These are phyloP conservation scores for Lumnitzera racemosa DNA, from an alignment of 345 rosid genomes.

Conservation along the genomic window DNA sequence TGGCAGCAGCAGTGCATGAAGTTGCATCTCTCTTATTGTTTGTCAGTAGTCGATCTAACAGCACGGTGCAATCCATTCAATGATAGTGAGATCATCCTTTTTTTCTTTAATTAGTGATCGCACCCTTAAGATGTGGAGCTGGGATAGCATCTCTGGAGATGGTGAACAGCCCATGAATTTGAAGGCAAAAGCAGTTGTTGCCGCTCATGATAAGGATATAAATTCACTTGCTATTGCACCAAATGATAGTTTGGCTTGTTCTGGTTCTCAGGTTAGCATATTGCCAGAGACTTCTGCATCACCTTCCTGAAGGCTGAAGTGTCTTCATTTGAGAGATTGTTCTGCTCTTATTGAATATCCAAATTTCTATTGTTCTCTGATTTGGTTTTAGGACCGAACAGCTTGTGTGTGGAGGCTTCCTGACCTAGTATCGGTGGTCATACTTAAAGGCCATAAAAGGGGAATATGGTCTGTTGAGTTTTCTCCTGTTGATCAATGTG, in stretches of 20 bases:
- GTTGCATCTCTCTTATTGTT: no score
- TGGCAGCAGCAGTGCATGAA: no score
- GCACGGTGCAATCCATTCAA: conserved; percentile 1
- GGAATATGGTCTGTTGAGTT: conserved; percentile 97
- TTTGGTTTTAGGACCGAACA: conserved; percentile 69
- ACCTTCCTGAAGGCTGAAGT: background rate
- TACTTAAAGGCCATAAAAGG: conserved; percentile 82
- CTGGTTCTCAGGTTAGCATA: conserved; percentile 81
- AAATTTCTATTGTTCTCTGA: background rate
- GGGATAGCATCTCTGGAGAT: conserved; percentile 57
- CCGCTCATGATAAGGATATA: conserved; percentile 91
- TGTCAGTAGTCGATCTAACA: background rate
- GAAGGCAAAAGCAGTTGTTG: conserved; percentile 84
- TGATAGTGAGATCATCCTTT: background rate
- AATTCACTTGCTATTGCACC: conserved; percentile 87
- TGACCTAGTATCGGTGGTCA: conserved; percentile 70
- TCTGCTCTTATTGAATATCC: background rate
- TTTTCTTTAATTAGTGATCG: conserved; percentile 58
- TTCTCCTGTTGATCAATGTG: conserved; percentile 94
- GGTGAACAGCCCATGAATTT: conserved; percentile 50
- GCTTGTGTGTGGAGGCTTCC: conserved; percentile 96
- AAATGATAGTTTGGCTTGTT: conserved; percentile 82
- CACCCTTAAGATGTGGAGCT: conserved; percentile 90
- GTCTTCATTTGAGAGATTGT: background rate
- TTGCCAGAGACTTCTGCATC: background rate